A percentile compares a stretch with the other conserved stretches of the same genome.
Conservation (phyloP, 164 flowering plant genomes). For the Malania oleifera region DNA sequence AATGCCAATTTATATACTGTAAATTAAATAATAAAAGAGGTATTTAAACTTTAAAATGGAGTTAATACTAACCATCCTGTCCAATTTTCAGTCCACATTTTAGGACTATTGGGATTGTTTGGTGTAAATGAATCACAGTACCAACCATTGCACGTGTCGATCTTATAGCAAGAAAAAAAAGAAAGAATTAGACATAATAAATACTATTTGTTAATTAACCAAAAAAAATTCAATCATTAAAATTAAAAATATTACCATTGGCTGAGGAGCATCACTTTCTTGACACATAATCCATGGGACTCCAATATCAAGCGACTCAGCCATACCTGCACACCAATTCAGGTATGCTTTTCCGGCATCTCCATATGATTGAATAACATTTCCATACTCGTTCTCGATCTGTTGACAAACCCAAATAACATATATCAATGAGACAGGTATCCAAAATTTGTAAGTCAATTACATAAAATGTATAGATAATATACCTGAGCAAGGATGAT, state of each 20-base stretch:
- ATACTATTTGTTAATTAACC: not conserved
- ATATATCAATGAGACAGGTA: no score
- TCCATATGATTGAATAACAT: conserved; percentile 39
- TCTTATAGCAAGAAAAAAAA: conserved; percentile 16
- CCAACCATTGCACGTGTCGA: conserved; percentile 73
- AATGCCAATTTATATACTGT: no score
- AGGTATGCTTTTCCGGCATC: conserved; percentile 49
- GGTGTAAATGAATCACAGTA: conserved; percentile 48
- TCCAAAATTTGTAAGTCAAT: not conserved
- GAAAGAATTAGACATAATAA: not conserved
- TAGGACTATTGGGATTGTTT: conserved; percentile 36
- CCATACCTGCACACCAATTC: conserved; percentile 56
- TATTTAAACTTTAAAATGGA: not conserved
- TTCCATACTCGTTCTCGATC: conserved; percentile 68
- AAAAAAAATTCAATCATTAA: not conserved
- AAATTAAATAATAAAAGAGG: not conserved
- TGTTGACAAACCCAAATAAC: not conserved
- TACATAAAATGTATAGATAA: not conserved
- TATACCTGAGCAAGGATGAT: conserved; percentile 47
- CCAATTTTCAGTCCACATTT: conserved; percentile 57
- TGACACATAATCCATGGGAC: conserved; percentile 80
- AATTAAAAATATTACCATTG: conserved; percentile 30
- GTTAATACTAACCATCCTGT: conserved; percentile 46
- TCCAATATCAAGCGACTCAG: conserved; percentile 39
- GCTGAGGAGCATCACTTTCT: conserved; percentile 45